These are phyloP conservation scores for Plasmodium billcollinsi DNA, from an alignment of 169 alveolate genomes.

Conservation along the genomic window DNA sequence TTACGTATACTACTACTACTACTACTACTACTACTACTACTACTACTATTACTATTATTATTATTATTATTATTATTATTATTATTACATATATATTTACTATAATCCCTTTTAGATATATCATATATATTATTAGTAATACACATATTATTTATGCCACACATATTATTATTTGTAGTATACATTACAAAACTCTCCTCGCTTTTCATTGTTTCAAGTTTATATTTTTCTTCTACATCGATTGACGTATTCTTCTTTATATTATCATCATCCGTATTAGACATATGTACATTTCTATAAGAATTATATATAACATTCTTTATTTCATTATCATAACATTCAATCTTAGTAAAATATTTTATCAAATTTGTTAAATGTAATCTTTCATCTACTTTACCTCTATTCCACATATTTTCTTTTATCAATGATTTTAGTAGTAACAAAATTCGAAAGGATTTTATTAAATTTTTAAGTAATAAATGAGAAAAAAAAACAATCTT, in stretches of 20 bases:
- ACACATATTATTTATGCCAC: no score
- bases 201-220: neutral
- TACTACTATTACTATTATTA: neutral
- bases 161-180: neutral
- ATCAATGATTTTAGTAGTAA: slow-evolving; percentile 7
- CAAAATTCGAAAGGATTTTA: slow-evolving; percentile 60
- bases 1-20: no score
- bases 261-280: neutral
- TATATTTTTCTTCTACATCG: neutral
- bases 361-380: slow-evolving; percentile 27
- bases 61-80: neutral
- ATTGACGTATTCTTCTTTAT: neutral
- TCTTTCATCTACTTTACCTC: slow-evolving; percentile 34
- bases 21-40: neutral
- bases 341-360: slow-evolving; percentile 65
- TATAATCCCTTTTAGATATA: neutral
- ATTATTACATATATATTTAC: neutral
- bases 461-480: slow-evolving; percentile 48
- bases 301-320: slow-evolving; percentile 6
- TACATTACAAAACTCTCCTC: neutral
- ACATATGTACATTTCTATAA: neutral
- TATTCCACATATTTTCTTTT: slow-evolving; percentile 46
- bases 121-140: slow-evolving; percentile 3
- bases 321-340: slow-evolving; percentile 62
- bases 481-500: slow-evolving; percentile 60